Evolutionary conservation across 306 rosid genomes (phyloP), one percentile per base, ranked within the genome.

Genomic region (Medicago ruthenica): DNA sequence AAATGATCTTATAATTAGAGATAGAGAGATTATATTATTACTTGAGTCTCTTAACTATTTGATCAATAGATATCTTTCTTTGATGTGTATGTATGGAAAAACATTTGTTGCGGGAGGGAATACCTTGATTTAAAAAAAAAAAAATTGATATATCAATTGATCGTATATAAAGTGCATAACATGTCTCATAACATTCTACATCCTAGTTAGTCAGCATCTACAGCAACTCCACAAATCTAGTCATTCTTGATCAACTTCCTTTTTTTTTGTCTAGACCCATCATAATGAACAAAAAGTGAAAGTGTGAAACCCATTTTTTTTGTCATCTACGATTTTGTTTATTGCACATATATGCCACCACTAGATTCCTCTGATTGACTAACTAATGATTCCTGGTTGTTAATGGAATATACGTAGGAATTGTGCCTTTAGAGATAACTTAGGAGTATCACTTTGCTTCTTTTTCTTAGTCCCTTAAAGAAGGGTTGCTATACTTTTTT

Each of bases 381-480:
- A 20, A 65, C 63, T 40, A 50, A 53, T 1, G 45, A 41, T 70
- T 72, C 60, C 34, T 71, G 6, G 22, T 74, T 70, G 2, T 45
- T 37, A 16, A 31, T 64, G 0, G 81, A 70, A 85, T 85, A 85
- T 70, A 50, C 85, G 74, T 64, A 51, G 79, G 79, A 72, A 24
- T 54, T 69, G 34, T 55, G 68, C 24, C 77, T 79, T 85, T 79
- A 27, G 54, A 72, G 70, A 65, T 76, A 62, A 79, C 78, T 85
- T 80, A 42, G 27, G 79, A 77, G 68, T 67, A 74, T 58, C 81
- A 53, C 71, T 70, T 64, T 80, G 70, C 27, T 48, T 63, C 65
- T 9, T 76, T 80, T 80, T 71, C 74, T 79, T 61, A 31, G 40
- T 67, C 63, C 58, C 47, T 8, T 53, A 69, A 70, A 61, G 73